Base-by-base conservation (phyloP, 169 alveolate species). In the Eimeria zaria region DNA sequence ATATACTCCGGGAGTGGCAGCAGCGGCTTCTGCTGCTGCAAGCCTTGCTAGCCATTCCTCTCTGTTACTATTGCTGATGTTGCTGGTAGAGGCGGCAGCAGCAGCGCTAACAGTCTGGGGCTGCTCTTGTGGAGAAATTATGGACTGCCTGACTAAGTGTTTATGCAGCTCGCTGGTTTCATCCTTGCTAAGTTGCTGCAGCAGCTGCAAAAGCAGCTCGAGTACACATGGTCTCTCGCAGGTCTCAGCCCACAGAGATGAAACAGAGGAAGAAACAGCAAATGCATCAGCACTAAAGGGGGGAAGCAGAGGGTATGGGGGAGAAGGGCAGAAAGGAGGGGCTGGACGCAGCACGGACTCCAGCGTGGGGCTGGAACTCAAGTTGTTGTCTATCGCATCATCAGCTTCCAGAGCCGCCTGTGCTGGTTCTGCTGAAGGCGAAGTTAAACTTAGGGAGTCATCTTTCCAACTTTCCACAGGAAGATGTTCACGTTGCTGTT, bases 11-110 rank as follows among this genome's bases (percentile, higher is more conserved):
- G 89, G 89, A 22, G 60, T 33, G 8, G 89, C 89, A 51, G 89
- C 89, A 51, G 69, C 89, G 16, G 89, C 89, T 14, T n/a, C 51
- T 51, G 89, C 89, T 80, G 89, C 89, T n/a, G 89, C 89, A 22
- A 30, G 51, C 69, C 44, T 27, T 30, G 20, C 51, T 46, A 7
- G n/a, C 89, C 89, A 80, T 20, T 80, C 89, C 69, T 80, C 89
- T 51, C 71, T n/a, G 39, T 12, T 18, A 24, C 46, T 51, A 51
- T 5, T 51, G 69, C 71, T 51, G 89, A 14, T 27, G 89, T 51
- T 48, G 71, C n/a, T 41, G 5, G 55, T 2, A 73, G n/a, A 4
- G 36, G 30, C 55, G 22, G 20, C 20, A 44, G 5, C 55, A 20
- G 55, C 87, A 1, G 60, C 62, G 8, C 11, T 11, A 39, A 62